Percentiles rank a stretch among this genome's conserved stretches.
These are phyloP conservation scores for Triticum urartu DNA, from an alignment of 176 grass and related monocot species.

Conservation along the genomic window DNA sequence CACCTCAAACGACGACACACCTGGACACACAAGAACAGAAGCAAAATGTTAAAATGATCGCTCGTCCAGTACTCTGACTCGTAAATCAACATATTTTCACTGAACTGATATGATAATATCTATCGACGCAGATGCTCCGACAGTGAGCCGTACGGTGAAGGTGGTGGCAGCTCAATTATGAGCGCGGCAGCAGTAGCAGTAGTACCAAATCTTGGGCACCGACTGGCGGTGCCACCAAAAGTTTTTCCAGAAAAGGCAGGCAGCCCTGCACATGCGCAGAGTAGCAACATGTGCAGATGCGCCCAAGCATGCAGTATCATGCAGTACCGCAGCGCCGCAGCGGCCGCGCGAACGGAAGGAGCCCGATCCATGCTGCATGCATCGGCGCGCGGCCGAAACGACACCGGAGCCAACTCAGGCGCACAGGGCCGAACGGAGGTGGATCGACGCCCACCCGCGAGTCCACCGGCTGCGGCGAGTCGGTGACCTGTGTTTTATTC, in stretches of 20 bases:
- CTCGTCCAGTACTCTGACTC: background rate
- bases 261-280: slow-evolving; percentile 30
- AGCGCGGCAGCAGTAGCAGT: background rate
- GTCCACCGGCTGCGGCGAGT: background rate
- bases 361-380: background rate
- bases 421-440: background rate
- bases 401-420: slow-evolving; percentile 34
- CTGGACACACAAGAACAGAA: slow-evolving; percentile 20
- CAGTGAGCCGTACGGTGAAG: background rate
- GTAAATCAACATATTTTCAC: background rate
- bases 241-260: slow-evolving; percentile 30
- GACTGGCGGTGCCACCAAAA: slow-evolving; percentile 8
- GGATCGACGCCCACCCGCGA: too few relatives aligned
- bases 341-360: background rate
- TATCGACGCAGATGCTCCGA: background rate
- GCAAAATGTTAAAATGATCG: background rate
- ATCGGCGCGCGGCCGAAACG: slow-evolving; percentile 9
- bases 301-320: background rate
- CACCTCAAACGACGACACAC: slow-evolving; percentile 79
- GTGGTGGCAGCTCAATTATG: background rate
- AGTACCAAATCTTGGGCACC: slow-evolving; percentile 25
- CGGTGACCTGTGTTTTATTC: background rate
- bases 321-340: too few relatives aligned
- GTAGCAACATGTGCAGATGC: slow-evolving; percentile 31
- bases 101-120: background rate